Conservation (phyloP, 75 land plant genomes). For the Picea glauca region DNA sequence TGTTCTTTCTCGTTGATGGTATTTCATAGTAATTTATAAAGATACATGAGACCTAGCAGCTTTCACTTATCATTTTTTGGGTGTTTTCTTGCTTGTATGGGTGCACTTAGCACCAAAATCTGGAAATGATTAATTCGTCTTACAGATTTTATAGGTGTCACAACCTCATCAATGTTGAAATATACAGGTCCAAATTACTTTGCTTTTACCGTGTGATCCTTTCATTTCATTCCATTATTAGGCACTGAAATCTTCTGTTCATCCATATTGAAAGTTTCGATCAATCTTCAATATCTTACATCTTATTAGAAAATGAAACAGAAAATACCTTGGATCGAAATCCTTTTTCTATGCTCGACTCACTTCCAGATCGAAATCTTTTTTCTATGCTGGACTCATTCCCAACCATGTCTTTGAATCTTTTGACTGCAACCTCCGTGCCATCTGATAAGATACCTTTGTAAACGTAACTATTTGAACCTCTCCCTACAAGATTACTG, state of each 20-base stretch:
- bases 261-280: not conserved
- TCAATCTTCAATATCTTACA: not conserved
- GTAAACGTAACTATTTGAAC: conserved; percentile 10
- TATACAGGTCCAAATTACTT: not conserved
- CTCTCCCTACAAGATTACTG: conserved; percentile 30
- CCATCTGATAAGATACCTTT: conserved; percentile 35
- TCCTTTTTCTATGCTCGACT: conserved; percentile 15
- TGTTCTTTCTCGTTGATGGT: not conserved
- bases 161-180: not conserved
- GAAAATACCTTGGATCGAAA: conserved; percentile 7
- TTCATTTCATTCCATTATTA: not conserved
- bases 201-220: conserved; percentile 3
- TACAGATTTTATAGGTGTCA: not conserved
- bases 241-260: not conserved
- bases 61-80: not conserved
- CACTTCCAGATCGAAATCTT: conserved; percentile 7
- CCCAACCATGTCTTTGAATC: conserved; percentile 12
- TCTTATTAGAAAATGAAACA: not conserved
- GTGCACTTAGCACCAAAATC: not conserved
- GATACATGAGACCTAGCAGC: not conserved
- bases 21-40: not conserved
- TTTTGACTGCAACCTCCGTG: conserved; percentile 32
- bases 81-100: not conserved
- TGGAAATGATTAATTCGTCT: not conserved
- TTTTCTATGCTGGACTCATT: conserved; percentile 13